These are phyloP conservation scores for Colletotrichum scovillei DNA, from an alignment of 2,329 filamentous ascomycete genomes.

Conservation along the genomic window DNA sequence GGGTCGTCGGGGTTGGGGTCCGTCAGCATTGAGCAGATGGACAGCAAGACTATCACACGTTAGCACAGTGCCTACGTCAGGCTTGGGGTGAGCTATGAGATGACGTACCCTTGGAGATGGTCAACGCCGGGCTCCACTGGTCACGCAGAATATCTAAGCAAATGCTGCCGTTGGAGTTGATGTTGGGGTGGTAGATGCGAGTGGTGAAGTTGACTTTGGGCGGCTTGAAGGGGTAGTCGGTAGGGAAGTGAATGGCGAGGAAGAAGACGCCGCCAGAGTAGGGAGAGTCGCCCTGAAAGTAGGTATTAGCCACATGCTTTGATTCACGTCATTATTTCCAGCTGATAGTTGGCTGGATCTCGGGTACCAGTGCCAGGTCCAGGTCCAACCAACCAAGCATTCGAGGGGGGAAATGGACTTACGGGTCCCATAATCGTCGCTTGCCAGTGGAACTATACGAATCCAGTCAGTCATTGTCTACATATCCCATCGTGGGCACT, in stretches of 20 bases:
- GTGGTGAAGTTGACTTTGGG: constrained; percentile 99
- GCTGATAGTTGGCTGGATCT: background rate
- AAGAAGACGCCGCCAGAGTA: constrained; percentile 99
- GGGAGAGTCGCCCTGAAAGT: constrained; percentile 84
- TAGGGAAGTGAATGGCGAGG: constrained; percentile 98
- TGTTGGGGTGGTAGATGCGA: constrained; percentile 99
- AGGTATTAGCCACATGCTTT: background rate
- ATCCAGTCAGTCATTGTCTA: constrained; percentile 20
- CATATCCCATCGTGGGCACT: background rate
- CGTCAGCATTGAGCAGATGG: constrained; percentile 99
- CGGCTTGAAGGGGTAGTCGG: constrained; percentile 99
- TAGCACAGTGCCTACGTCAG: background rate
- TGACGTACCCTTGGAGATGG: constrained; percentile 91
- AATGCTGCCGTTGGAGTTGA: constrained; percentile 99
- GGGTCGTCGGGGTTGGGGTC: constrained; percentile 99
- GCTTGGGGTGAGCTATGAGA: background rate
- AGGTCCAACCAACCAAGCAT: background rate
- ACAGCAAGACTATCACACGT: constrained; percentile 79
- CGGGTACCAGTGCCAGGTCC: background rate
- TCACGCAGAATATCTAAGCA: constrained; percentile 98
- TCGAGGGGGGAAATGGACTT: constrained; percentile 58
- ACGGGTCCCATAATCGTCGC: constrained; percentile 99
- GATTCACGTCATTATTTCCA: background rate
- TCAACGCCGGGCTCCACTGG: constrained; percentile 98
- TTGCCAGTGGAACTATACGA: constrained; percentile 96